Conservation (phyloP, 331 rosid genomes). For the Cydonia oblonga region DNA sequence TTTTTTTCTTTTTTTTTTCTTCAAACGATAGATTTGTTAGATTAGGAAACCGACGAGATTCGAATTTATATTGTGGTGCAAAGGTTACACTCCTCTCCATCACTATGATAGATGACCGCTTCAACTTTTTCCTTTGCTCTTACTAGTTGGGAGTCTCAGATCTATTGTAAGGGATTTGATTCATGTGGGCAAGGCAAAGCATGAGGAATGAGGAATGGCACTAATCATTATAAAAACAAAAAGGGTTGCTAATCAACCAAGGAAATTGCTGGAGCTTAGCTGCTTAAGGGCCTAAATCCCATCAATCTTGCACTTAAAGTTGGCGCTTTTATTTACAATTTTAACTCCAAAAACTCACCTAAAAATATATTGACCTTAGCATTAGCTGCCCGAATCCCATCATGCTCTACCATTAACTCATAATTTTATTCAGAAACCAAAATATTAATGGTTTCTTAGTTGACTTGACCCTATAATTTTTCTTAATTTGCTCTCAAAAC, state of each 20-base stretch:
- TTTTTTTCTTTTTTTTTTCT: no score
- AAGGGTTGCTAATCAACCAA: no score
- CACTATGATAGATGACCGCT: no score
- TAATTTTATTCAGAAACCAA: neutral
- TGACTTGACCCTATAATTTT: no score
- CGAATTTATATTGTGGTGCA: rapidly evolving
- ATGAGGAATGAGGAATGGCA: neutral
- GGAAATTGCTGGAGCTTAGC: neutral
- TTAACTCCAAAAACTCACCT: no score
- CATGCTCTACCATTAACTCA: no score
- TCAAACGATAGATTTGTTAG: no score
- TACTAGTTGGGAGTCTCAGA: neutral
- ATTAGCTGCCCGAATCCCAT: no score
- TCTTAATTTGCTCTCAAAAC: neutral
- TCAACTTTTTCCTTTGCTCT: neutral
- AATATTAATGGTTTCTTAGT: neutral
- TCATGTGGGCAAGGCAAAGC: neutral
- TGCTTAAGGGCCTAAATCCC: neutral
- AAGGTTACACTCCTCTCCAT: rapidly evolving
- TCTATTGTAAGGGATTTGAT: neutral
- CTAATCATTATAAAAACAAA: no score
- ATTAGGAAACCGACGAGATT: rapidly evolving
- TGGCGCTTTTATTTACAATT: no score
- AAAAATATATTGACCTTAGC: no score
- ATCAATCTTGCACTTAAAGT: neutral